Conservation (phyloP, 1,284 basidiomycete genomes). For the Neolentinus lepideus region DNA sequence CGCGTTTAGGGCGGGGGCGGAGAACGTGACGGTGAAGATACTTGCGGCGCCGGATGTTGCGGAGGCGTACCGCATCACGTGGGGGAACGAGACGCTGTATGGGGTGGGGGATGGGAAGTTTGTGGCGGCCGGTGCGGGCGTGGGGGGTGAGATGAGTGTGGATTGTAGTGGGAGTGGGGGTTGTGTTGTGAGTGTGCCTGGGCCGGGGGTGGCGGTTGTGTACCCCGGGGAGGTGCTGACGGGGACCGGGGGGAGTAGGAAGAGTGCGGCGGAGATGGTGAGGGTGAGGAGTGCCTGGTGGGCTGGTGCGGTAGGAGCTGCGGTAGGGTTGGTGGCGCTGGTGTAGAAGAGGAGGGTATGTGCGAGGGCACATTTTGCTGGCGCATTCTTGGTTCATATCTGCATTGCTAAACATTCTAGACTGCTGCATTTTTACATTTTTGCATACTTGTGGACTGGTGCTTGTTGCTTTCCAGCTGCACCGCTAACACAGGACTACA, state of each 20-base stretch:
- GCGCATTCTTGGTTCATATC: not conserved
- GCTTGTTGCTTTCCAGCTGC: too few species aligned
- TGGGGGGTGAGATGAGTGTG: conserved; percentile 21
- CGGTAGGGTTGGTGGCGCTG: not conserved
- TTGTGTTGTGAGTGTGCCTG: conserved; percentile 34
- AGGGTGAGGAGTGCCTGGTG: not conserved
- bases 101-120: conserved; percentile 27
- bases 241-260: too few species aligned
- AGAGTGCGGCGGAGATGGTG: not conserved
- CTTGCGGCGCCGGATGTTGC: conserved; percentile 35
- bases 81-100: conserved; percentile 40
- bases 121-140: conserved; percentile 32
- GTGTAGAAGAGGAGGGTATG: too few species aligned
- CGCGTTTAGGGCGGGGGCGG: conserved; percentile 9
- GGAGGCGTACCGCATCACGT: conserved; percentile 52
- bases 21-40: conserved; percentile 33
- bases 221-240: not conserved
- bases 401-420: too few species aligned
- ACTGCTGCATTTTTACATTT: too few species aligned
- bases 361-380: not conserved
- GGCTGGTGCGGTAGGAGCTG: not conserved
- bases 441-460: too few species aligned
- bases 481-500: too few species aligned
- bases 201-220: conserved; percentile 37
- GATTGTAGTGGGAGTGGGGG: conserved; percentile 29